Conservation (phyloP, 2,329 filamentous ascomycete genomes). For the Hypoxylon sp. region DNA sequence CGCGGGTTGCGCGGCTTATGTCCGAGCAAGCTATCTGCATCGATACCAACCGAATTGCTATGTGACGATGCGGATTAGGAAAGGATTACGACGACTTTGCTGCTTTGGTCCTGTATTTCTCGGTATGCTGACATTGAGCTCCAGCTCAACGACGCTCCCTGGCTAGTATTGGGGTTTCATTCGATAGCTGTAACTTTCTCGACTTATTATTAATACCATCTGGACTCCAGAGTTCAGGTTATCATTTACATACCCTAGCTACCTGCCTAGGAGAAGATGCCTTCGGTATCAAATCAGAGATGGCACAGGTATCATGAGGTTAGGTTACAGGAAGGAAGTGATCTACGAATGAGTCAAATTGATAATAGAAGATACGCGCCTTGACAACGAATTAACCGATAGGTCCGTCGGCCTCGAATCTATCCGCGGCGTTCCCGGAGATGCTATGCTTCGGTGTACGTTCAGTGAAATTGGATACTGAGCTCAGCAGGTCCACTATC, state of each 20-base stretch:
- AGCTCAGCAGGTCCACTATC: too few species aligned
- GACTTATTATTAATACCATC: too few species aligned
- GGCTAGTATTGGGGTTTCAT: too few species aligned
- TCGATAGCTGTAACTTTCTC: too few species aligned
- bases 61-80: not conserved
- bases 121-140: not conserved
- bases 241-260: too few species aligned
- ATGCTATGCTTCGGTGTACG: not conserved
- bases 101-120: not conserved
- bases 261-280: too few species aligned
- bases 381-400: not conserved
- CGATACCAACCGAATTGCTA: too few species aligned
- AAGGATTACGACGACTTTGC: not conserved
- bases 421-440: not conserved
- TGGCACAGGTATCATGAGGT: too few species aligned
- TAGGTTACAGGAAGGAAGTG: too few species aligned
- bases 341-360: not conserved
- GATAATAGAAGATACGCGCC: not conserved
- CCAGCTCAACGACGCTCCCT: too few species aligned
- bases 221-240: too few species aligned
- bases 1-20: not conserved
- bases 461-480: not conserved
- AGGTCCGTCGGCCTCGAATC: not conserved
- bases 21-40: not conserved
- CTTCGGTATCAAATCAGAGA: too few species aligned